Evolutionary conservation across 805 yeast species (phyloP).

Genomic region (Vanderwaltozyma yarrowii): DNA sequence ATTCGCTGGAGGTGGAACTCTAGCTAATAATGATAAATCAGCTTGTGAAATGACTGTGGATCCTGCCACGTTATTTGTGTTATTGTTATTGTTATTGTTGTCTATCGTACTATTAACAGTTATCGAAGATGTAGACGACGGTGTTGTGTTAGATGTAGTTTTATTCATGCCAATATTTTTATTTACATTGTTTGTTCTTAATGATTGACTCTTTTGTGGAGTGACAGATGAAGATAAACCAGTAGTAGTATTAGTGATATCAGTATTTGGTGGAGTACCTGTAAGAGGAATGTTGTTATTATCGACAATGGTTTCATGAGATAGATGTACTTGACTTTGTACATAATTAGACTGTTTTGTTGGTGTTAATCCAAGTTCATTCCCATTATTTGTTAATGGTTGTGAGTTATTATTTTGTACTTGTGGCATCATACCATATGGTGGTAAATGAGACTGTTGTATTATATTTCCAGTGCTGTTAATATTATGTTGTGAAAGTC

Average conservation of each 20-base stretch:
- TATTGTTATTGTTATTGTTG: too few relatives aligned
- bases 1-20: constrained; percentile 83
- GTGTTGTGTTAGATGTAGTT: background rate
- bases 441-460: background rate
- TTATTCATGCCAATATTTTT: background rate
- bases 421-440: background rate
- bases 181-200: background rate
- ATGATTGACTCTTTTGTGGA: background rate
- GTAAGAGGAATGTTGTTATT: too few relatives aligned
- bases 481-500: background rate
- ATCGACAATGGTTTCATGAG: too few relatives aligned
- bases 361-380: background rate
- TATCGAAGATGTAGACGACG: constrained; percentile 8
- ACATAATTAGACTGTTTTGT: background rate
- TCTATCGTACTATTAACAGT: background rate
- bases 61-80: constrained; percentile 4
- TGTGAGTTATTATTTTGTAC: background rate
- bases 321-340: background rate
- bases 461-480: background rate
- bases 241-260: background rate
- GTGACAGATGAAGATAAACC: background rate
- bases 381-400: background rate
- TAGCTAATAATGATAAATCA: constrained; percentile 59
- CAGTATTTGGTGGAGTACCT: too few relatives aligned
- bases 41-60: constrained; percentile 26